Percentiles rank a stretch among this genome's conserved stretches.
These are phyloP conservation scores for Aureobasidium sp. DNA, from an alignment of 2,329 filamentous ascomycete species.

Conservation along the genomic window DNA sequence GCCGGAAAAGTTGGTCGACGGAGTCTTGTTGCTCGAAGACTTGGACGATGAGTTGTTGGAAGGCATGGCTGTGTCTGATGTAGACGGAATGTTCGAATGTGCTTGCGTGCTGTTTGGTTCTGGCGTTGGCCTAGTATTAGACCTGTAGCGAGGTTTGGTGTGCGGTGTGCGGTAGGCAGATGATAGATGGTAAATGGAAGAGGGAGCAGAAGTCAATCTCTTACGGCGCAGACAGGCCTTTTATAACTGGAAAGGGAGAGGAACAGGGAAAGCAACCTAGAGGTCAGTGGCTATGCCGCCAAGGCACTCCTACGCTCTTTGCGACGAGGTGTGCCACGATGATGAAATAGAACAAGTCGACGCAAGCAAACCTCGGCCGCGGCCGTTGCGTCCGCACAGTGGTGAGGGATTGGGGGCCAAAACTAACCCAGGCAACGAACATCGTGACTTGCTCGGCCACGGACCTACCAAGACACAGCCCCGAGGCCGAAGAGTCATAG, in stretches of 20 bases:
- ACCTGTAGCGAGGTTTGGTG: not conserved
- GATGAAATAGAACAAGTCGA: not conserved
- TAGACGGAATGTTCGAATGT: not conserved
- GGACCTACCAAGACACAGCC: constrained; percentile 14
- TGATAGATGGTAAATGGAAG: not conserved
- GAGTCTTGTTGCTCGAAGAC: not conserved
- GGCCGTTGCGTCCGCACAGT: not conserved
- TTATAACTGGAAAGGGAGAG: not conserved
- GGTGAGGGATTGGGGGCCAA: not conserved
- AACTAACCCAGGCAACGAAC: not conserved
- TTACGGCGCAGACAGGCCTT: not conserved
- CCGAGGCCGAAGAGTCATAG: constrained; percentile 8
- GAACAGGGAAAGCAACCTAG: not conserved
- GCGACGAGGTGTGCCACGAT: constrained; percentile 2
- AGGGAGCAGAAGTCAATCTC: not conserved
- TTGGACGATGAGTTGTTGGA: not conserved
- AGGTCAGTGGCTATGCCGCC: not conserved
- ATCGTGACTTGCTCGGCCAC: constrained; percentile 10
- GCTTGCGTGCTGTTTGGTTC: not conserved
- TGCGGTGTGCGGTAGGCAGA: not conserved
- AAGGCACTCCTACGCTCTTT: not conserved
- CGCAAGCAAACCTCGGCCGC: constrained; percentile 8
- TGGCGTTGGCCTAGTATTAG: not conserved
- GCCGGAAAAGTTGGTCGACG: not conserved
- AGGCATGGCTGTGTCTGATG: not conserved